Percentiles rank a stretch among this genome's conserved stretches.
Evolutionary conservation across 75 land plant genomes (phyloP).

Genomic region (Picea glauca): DNA sequence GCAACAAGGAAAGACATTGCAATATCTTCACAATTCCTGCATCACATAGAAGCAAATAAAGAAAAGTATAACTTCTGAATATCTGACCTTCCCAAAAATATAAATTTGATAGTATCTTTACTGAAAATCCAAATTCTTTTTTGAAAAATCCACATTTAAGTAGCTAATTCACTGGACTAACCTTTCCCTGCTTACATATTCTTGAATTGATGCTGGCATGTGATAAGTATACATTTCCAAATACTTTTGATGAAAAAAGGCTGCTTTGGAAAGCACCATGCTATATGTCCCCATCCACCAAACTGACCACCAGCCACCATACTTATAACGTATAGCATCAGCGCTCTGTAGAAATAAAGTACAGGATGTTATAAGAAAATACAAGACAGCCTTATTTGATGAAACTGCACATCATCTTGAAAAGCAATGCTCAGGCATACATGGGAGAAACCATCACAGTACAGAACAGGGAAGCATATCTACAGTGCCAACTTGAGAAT

Average conservation of each 20-base stretch:
- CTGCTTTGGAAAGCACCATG: conserved; percentile 93
- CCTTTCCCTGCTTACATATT: conserved; percentile 76
- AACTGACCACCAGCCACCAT: conserved; percentile 99
- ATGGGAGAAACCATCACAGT: too few relatives aligned
- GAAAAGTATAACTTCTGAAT: not conserved
- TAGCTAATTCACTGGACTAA: conserved; percentile 11
- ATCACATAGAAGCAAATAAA: not conserved
- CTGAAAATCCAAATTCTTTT: not conserved
- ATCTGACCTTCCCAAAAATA: not conserved
- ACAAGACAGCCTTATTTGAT: not conserved
- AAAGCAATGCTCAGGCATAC: not conserved
- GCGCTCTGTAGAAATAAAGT: conserved; percentile 20
- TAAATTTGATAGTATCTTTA: not conserved
- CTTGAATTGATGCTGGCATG: conserved; percentile 78
- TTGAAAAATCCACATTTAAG: not conserved
- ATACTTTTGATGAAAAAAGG: conserved; percentile 88
- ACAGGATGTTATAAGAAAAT: not conserved
- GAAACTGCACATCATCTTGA: not conserved
- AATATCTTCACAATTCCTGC: conserved; percentile 99
- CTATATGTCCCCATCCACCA: conserved; percentile 99
- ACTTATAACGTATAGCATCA: conserved; percentile 27
- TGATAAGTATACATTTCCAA: conserved; percentile 71
- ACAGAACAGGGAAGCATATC: not conserved
- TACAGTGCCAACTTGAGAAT: not conserved
- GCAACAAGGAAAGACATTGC: conserved; percentile 99